Conservation (phyloP, 768 basidiomycete genomes). For the Lentinula lateritia region DNA sequence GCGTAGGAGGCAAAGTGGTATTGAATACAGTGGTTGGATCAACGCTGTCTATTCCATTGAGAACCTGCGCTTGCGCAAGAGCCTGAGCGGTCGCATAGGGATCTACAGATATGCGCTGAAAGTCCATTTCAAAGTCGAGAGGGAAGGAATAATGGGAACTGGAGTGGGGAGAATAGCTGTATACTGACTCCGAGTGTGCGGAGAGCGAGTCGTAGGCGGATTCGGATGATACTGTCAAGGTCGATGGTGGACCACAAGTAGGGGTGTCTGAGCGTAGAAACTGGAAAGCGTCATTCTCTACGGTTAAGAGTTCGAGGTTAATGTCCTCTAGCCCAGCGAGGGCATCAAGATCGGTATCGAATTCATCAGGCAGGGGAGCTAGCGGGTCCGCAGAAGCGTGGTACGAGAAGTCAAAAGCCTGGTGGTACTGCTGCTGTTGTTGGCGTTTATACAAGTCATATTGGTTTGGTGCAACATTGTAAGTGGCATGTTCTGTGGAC, state of each 20-base stretch:
- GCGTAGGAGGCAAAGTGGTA: constrained; percentile 51
- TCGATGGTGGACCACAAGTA: constrained; percentile 67
- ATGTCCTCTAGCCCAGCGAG: constrained; percentile 63
- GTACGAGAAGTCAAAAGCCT: constrained; percentile 66
- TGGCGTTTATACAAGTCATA: constrained; percentile 5
- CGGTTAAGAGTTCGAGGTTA: constrained; percentile 56
- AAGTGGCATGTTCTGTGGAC: neutral
- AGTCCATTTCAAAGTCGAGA: constrained; percentile 71
- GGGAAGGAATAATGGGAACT: constrained; percentile 53
- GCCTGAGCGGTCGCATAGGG: constrained; percentile 38
- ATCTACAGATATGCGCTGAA: constrained; percentile 55
- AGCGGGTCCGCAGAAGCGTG: constrained; percentile 64
- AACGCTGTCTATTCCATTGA: constrained; percentile 20
- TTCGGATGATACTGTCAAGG: constrained; percentile 75
- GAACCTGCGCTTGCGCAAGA: constrained; percentile 15
- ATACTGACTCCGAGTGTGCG: constrained; percentile 63
- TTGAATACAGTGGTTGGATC: constrained; percentile 50
- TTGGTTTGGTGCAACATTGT: neutral
- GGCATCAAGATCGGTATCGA: constrained; percentile 77
- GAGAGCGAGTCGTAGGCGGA: constrained; percentile 69
- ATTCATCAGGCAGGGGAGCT: constrained; percentile 75
- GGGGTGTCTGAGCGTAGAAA: constrained; percentile 59
- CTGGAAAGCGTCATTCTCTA: constrained; percentile 62
- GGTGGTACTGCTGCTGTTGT: constrained; percentile 44
- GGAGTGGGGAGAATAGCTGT: constrained; percentile 53